Conservation (phyloP, 2,329 filamentous ascomycete genomes). For the Ophidiomyces ophidiicola region DNA sequence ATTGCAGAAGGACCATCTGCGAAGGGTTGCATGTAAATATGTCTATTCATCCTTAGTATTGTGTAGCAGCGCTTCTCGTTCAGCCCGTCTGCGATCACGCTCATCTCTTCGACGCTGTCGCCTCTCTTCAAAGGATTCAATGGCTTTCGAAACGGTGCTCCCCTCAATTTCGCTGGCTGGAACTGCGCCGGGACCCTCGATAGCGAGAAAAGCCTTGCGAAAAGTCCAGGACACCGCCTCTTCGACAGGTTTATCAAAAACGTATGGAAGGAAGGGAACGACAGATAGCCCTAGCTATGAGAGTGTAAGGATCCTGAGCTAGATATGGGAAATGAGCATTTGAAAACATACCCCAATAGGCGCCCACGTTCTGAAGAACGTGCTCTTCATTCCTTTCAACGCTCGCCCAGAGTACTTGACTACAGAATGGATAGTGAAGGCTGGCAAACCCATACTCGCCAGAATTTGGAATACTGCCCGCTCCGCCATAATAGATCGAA, state of each 20-base stretch:
- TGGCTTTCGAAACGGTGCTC: slow-evolving; percentile 13
- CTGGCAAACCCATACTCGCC: slow-evolving; percentile 86
- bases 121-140: slow-evolving; percentile 18
- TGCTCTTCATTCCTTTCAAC: slow-evolving; percentile 72
- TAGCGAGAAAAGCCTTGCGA: slow-evolving; percentile 62
- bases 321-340: background rate
- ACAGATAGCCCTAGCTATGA: slow-evolving; percentile 51
- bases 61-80: slow-evolving; percentile 15
- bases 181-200: slow-evolving; percentile 54
- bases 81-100: slow-evolving; percentile 18
- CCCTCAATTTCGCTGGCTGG: slow-evolving; percentile 13
- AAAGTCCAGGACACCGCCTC: slow-evolving; percentile 82
- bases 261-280: slow-evolving; percentile 68
- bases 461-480: slow-evolving; percentile 79
- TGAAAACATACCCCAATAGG: slow-evolving; percentile 67
- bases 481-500: slow-evolving; percentile 79
- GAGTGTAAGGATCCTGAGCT: background rate
- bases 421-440: slow-evolving; percentile 85
- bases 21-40: background rate
- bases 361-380: slow-evolving; percentile 64
- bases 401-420: slow-evolving; percentile 78
- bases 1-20: background rate
- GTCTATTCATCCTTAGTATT: slow-evolving; percentile 11
- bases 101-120: slow-evolving; percentile 20
- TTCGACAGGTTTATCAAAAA: slow-evolving; percentile 91